Evolutionary conservation across 805 yeast species (phyloP).

Genomic region (Candida vaughaniae): DNA sequence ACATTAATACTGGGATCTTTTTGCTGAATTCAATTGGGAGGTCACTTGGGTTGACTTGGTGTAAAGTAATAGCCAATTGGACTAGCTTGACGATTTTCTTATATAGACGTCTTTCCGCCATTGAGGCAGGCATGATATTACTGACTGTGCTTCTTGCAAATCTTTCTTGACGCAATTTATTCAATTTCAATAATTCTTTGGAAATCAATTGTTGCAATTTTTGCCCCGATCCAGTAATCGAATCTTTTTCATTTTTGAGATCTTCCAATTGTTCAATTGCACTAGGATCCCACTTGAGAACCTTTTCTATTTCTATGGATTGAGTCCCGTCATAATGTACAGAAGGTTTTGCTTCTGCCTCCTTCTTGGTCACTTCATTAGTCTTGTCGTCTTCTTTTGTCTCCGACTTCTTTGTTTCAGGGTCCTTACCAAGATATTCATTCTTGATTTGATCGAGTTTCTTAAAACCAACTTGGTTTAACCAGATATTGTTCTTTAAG

Average conservation of each 20-base stretch:
- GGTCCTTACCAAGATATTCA: constrained; percentile 14
- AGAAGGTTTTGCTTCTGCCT: not conserved
- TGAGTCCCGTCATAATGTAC: constrained; percentile 12
- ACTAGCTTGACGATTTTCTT: constrained; percentile 28
- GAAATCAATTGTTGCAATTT: constrained; percentile 37
- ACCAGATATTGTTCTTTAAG: constrained; percentile 37
- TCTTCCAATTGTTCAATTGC: constrained; percentile 22
- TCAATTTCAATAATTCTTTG: constrained; percentile 29
- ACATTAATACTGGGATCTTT: constrained; percentile 65
- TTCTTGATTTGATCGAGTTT: constrained; percentile 28
- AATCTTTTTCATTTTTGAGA: constrained; percentile 23
- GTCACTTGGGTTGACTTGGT: constrained; percentile 23
- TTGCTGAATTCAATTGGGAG: constrained; percentile 33
- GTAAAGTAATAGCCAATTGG: constrained; percentile 31
- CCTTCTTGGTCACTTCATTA: constrained; percentile 2
- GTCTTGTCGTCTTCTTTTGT: constrained; percentile 5
- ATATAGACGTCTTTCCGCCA: constrained; percentile 27
- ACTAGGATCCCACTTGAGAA: constrained; percentile 37
- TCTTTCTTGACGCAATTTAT: constrained; percentile 41
- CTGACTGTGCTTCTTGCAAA: constrained; percentile 27
- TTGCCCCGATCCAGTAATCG: constrained; percentile 22
- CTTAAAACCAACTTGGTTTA: constrained; percentile 36
- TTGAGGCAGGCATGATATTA: constrained; percentile 24
- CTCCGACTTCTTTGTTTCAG: constrained; percentile 8
- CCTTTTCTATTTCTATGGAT: constrained; percentile 17